Percentiles rank a stretch among this genome's conserved stretches.
Evolutionary conservation across 768 basidiomycete genomes (phyloP).

Genomic region (Rossbeevera mucosa): DNA sequence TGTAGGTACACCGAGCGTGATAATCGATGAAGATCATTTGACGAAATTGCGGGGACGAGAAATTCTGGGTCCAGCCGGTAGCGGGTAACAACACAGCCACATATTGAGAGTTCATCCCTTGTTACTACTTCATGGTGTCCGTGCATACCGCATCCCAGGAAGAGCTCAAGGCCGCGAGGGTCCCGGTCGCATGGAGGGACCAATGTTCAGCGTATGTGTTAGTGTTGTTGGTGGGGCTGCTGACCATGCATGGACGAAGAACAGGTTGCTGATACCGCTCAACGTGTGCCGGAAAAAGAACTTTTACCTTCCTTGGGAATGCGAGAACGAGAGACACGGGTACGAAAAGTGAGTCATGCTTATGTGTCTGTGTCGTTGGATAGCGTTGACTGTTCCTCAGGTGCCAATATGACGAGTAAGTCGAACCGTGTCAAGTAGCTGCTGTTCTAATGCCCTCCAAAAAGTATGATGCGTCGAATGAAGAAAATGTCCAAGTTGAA

Average conservation of each 20-base stretch:
- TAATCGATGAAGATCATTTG: no score
- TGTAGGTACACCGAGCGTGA: no score
- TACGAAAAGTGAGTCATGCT: constrained; percentile 69
- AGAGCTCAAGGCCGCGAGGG: constrained; percentile 68
- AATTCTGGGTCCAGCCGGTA: no score
- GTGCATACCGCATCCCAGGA: constrained; percentile 77
- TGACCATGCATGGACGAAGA: background rate
- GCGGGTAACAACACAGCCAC: background rate
- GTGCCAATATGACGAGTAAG: constrained; percentile 94
- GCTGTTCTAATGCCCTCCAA: background rate
- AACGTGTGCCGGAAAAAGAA: constrained; percentile 81
- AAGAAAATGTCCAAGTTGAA: constrained; percentile 76
- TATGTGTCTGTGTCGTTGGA: background rate
- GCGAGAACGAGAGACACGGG: constrained; percentile 79
- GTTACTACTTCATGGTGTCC: constrained; percentile 52
- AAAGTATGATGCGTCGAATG: constrained; percentile 85
- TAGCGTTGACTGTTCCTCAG: constrained; percentile 35
- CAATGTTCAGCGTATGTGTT: constrained; percentile 81
- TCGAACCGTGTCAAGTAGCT: constrained; percentile 15
- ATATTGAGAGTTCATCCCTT: background rate
- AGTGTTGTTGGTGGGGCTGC: background rate
- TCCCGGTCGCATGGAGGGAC: constrained; percentile 85
- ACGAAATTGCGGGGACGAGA: no score
- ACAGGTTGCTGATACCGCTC: constrained; percentile 78
- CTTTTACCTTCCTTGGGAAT: constrained; percentile 86